A percentile compares a stretch with the other conserved stretches of the same genome.
phyloP scores from a whole-genome alignment of 805 yeast genomes.

The Cyberlindnera xishuangbannaensis region DNA sequence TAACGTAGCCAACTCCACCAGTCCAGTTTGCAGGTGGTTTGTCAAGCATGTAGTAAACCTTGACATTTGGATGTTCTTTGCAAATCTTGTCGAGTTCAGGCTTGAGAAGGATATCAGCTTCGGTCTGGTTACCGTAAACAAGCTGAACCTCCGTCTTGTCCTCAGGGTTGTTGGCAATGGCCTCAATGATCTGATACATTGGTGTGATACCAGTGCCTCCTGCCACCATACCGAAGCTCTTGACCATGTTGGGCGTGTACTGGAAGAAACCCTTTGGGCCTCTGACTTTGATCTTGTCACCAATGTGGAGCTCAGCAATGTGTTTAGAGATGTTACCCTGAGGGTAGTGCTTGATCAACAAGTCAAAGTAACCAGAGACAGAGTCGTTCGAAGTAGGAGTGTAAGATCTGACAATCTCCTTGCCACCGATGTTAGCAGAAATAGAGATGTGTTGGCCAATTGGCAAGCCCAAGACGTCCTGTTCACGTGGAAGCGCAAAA shows the following conservation, averaged over 20 bases:
- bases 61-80: conserved; percentile 50
- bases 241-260: conserved; percentile 73
- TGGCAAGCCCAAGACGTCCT: conserved; percentile 79
- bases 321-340: conserved; percentile 77
- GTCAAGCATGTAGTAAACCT: conserved; percentile 70
- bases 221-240: conserved; percentile 80
- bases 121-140: conserved; percentile 76
- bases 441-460: conserved; percentile 91
- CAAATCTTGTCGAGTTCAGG: conserved; percentile 71
- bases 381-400: conserved; percentile 85
- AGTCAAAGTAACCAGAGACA: conserved; percentile 74
- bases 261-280: conserved; percentile 91
- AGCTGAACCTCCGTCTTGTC: conserved; percentile 74
- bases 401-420: conserved; percentile 79
- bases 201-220: conserved; percentile 98
- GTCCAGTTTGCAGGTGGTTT: conserved; percentile 63
- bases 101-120: conserved; percentile 73
- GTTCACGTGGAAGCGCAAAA: conserved; percentile 71
- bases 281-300: conserved; percentile 70
- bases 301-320: conserved; percentile 67
- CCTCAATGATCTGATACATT: conserved; percentile 87
- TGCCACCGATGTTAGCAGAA: conserved; percentile 68
- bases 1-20: conserved; percentile 76
- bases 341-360: conserved; percentile 81
- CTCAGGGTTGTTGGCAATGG: conserved; percentile 67